phyloP scores from a whole-genome alignment of 2,329 filamentous ascomycete species.

The Penicillium thymicola region DNA sequence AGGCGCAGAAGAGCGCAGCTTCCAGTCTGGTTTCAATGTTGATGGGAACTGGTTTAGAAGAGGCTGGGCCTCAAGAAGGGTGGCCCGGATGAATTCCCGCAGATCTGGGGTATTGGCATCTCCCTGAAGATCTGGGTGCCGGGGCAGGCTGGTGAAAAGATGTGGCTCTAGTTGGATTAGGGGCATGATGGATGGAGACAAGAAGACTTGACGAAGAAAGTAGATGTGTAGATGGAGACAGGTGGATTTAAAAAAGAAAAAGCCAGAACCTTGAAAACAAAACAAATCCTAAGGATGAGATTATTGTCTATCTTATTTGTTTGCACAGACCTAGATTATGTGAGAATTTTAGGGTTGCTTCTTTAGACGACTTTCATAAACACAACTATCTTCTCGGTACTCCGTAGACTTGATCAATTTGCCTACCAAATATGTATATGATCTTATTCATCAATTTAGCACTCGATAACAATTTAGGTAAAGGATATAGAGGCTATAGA shows the following conservation, averaged over 20 bases:
- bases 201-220: neutral
- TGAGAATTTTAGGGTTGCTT: neutral
- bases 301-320: neutral
- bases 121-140: slow-evolving; percentile 26
- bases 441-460: neutral
- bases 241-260: neutral
- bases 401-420: neutral
- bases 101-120: slow-evolving; percentile 9
- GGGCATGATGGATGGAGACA: slow-evolving; percentile 12
- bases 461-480: neutral
- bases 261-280: neutral
- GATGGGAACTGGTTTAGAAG: slow-evolving; percentile 29
- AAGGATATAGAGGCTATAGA: slow-evolving; percentile 23
- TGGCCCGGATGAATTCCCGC: slow-evolving; percentile 20
- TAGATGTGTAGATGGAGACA: neutral
- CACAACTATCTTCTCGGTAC: neutral
- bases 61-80: slow-evolving; percentile 29
- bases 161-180: slow-evolving; percentile 28
- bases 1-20: slow-evolving; percentile 28
- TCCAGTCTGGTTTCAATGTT: slow-evolving; percentile 27
- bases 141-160: slow-evolving; percentile 28
- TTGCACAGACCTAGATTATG: neutral
- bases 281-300: neutral
- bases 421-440: neutral
- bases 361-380: neutral